A percentile compares a stretch with the other conserved stretches of the same genome.
phyloP scores from a whole-genome alignment of 768 basidiomycete genomes.

The Hygrocybe coccinea region DNA sequence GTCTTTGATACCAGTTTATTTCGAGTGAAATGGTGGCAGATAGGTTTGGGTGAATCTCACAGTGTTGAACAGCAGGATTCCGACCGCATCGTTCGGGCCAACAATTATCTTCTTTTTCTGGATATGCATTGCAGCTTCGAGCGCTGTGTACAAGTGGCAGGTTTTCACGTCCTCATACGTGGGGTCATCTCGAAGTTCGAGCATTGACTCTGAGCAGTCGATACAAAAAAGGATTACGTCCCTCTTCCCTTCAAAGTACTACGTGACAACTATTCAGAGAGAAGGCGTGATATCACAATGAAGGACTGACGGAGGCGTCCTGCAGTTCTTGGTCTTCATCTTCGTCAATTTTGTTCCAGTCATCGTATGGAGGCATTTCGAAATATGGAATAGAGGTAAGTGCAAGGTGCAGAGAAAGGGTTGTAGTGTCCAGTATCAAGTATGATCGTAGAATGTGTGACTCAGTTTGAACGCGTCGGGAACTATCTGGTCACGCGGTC shows the following conservation, averaged over 20 bases:
- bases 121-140: slow-evolving; percentile 81
- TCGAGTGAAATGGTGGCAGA: not conserved
- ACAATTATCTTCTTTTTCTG: slow-evolving; percentile 87
- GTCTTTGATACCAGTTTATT: slow-evolving; percentile 29
- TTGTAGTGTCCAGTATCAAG: too few relatives aligned
- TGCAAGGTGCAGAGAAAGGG: too few relatives aligned
- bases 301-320: slow-evolving; percentile 50
- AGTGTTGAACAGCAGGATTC: slow-evolving; percentile 89
- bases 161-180: slow-evolving; percentile 60
- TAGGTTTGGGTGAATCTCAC: slow-evolving; percentile 35
- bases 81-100: slow-evolving; percentile 85
- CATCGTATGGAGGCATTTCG: slow-evolving; percentile 49
- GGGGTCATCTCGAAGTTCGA: slow-evolving; percentile 59
- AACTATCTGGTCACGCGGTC: not conserved
- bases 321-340: slow-evolving; percentile 83
- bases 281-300: not conserved
- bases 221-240: slow-evolving; percentile 95
- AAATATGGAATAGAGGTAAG: not conserved
- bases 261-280: slow-evolving; percentile 22
- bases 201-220: slow-evolving; percentile 91
- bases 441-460: too few relatives aligned
- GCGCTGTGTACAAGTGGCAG: slow-evolving; percentile 71
- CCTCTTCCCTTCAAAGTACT: slow-evolving; percentile 64
- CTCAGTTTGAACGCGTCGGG: too few relatives aligned
- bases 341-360: slow-evolving; percentile 75